Evolutionary conservation across 495 filamentous ascomycete species (phyloP), one percentile per base, ranked within the genome.

Genomic region (Penicillium steckii): DNA sequence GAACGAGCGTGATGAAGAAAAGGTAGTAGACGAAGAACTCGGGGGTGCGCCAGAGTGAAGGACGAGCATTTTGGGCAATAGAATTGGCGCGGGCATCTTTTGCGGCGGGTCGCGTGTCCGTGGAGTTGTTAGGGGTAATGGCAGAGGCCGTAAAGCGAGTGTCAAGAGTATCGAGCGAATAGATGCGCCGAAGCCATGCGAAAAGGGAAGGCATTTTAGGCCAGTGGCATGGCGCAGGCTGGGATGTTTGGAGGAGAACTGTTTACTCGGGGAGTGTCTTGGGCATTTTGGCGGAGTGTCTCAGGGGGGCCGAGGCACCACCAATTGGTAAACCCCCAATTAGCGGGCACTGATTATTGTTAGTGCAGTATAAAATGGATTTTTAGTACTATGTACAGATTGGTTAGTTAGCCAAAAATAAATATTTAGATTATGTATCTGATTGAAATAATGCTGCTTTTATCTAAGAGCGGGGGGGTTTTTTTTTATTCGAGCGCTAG

Each of bases 151-250:
- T 89, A 66, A 98, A 91, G 57, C 94, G 86, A 52, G 90, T 93
- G 77, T 98, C 94, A 67, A 98, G 83, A 24, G 91, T 95, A 61
- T 96, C 89, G 51, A 96, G 85, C 46, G 88, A 85, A 73, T 91
- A 95, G 45, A 93, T 67, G 42, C 76, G 77, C 56, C 77, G 71
- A 45, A 71, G 58, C 65, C 63, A 65, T 50, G 61, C 59, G 43
- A 72, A 44, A 38, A 66, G 32, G 37, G 59, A 65, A 44, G 65
- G 47, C 70, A 72, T 74, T 60, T 70, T 69, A 67, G 52, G 24
- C 37, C 59, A 58, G 43, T 61, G 60, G 66, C 71, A 73, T 76
- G 43, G 59, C 68, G 61, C 35, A 44, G 23, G 32, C 38, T 13
- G 15, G 33, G 15, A 15, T 3, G 6, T 13, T 32, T 32, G 21